Base-by-base conservation (phyloP, 2,329 filamentous ascomycete genomes). In the Lecanoromycetidae sp. region DNA sequence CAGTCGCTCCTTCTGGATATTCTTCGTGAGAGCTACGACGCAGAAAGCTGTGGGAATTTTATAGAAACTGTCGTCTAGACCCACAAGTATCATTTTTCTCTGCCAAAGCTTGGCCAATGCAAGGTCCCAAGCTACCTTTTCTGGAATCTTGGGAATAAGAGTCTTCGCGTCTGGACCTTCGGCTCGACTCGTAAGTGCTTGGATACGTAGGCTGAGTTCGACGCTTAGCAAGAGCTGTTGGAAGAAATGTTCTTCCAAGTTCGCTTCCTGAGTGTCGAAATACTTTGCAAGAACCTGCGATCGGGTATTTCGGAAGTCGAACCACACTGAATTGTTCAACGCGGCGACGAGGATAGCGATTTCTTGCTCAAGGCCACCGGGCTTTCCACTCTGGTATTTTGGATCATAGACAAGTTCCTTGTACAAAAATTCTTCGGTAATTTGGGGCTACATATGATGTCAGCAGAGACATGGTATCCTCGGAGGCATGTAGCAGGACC, bases 251-350 rank as follows among this genome's bases (percentile, higher is more conserved):
- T 75, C 72, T 56, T 81, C 82, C 50, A 72, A 71, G 15, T 68
- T 63, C 37, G 72, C 67, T 54, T 80, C 79, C 15, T 69, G 66
- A 29, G 71, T 13, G 35, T 46, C 68, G 50, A 87, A 82, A 62
- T 82, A 86, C 45, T 79, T 77, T 3, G 83, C 83, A 20, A 81
- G 76, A 19, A 86, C 79, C 57, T 87, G 83, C 56, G 86, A 84
- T 57, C 75, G 76, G 3, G 75, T 74, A 29, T 71, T 68, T 23
- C 80, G 82, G 56, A 86, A 84, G 61, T 87, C 82, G 54, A 82
- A 79, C 83, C 83, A 87, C 48, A 77, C 72, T 0, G 75, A 70
- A n/a, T 79, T 71, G 1, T 79, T 80, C 9, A 87, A 66, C 0
- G 82, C 80, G 54, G 77, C 71, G 47, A 86, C 78, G 19, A 87